Percentiles rank a stretch among this genome's conserved stretches.
These are phyloP conservation scores for Phaseolus coccineus DNA, from an alignment of 331 rosid species.

Conservation along the genomic window DNA sequence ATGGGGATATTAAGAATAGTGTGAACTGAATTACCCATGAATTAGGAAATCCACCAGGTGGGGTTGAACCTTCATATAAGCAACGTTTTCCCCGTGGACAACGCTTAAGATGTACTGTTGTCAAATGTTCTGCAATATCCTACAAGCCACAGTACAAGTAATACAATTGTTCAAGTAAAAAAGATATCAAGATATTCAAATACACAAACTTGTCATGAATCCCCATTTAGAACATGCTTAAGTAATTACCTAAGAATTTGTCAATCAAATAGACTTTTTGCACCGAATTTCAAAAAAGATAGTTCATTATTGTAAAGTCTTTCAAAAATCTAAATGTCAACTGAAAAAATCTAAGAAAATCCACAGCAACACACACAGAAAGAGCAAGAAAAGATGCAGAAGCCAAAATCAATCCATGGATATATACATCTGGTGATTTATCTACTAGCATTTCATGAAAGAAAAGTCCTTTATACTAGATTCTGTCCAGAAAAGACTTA, in stretches of 20 bases:
- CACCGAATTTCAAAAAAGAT: slow-evolving; percentile 16
- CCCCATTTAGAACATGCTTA: not conserved
- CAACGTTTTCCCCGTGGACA: slow-evolving; percentile 98
- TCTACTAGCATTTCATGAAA: slow-evolving; percentile 4
- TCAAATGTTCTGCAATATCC: slow-evolving; percentile 96
- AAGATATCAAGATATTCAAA: slow-evolving; percentile 8
- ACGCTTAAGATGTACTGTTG: slow-evolving; percentile 82
- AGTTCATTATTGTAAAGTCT: slow-evolving; percentile 18
- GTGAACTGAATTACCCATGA: slow-evolving; percentile 76
- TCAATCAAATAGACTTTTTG: slow-evolving; percentile 20
- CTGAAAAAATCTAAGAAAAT: slow-evolving; percentile 5
- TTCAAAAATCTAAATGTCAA: not conserved
- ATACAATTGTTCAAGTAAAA: slow-evolving; percentile 9
- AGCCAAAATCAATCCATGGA: not conserved
- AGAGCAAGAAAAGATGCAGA: not conserved
- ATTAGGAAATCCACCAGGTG: slow-evolving; percentile 97
- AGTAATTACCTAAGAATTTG: slow-evolving; percentile 34
- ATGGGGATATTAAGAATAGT: not conserved
- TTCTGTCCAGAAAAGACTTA: slow-evolving; percentile 9
- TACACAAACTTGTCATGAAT: slow-evolving; percentile 18
- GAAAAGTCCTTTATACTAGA: slow-evolving; percentile 1
- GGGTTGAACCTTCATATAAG: slow-evolving; percentile 95
- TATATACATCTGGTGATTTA: not conserved
- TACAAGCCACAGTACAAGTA: slow-evolving; percentile 42
- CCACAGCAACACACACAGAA: not conserved